Conservation (phyloP, 2,329 filamentous ascomycete species). For the Coniella vitis region DNA sequence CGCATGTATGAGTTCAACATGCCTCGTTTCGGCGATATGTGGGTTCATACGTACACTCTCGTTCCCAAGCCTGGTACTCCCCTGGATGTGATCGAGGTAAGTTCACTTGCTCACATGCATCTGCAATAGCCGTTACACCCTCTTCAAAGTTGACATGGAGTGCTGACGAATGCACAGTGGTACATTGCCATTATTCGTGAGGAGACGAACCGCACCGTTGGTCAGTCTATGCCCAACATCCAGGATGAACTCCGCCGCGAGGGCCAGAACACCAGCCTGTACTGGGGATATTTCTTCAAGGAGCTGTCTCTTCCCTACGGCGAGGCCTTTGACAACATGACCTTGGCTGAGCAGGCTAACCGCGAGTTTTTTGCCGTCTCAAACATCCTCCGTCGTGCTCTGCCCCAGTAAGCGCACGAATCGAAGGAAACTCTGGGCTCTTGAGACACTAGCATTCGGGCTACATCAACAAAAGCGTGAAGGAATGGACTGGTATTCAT, state of each 20-base stretch:
- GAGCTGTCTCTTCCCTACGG: conserved; percentile 36
- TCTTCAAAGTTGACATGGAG: no score
- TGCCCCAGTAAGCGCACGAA: not conserved
- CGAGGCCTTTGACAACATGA: conserved; percentile 38
- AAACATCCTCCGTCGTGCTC: conserved; percentile 37
- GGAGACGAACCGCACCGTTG: conserved; percentile 37
- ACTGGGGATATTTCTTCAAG: conserved; percentile 48
- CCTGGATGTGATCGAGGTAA: conserved; percentile 49
- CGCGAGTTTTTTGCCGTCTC: conserved; percentile 45
- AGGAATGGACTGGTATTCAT: no score
- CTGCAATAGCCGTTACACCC: no score
- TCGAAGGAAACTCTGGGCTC: no score
- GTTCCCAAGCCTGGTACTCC: conserved; percentile 41
- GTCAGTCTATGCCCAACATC: conserved; percentile 33
- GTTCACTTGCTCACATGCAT: not conserved
- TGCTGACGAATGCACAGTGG: conserved; percentile 33
- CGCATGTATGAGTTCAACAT: conserved; percentile 35
- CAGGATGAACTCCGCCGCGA: conserved; percentile 31
- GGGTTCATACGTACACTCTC: conserved; percentile 47
- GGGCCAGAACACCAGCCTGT: conserved; percentile 30
- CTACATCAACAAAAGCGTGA: no score
- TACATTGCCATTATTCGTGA: conserved; percentile 51
- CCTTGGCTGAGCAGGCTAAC: conserved; percentile 37
- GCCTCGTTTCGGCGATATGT: conserved; percentile 40
- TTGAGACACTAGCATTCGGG: not conserved